Evolutionary conservation across 1,284 basidiomycete genomes (phyloP).

Genomic region (Peniophora sp.): DNA sequence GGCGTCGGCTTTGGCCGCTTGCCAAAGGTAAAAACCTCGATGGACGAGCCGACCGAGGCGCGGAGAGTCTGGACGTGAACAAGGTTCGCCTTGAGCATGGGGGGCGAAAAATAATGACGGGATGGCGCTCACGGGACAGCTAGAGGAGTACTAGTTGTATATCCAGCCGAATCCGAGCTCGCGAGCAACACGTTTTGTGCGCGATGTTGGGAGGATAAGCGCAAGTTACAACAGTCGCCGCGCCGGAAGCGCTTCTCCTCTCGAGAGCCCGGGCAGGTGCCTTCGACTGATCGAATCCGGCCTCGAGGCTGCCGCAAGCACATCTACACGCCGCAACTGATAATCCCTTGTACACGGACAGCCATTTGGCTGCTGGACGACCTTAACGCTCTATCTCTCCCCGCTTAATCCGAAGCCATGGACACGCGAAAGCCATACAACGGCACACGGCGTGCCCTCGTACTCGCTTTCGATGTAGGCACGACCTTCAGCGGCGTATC

Average conservation of each 20-base stretch:
- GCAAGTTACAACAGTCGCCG: neutral
- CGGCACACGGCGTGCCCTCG: constrained; percentile 53
- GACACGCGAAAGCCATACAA: constrained; percentile 67
- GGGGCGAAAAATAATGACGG: constrained; percentile 2
- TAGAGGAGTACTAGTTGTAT: too few relatives aligned
- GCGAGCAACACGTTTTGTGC: too few relatives aligned
- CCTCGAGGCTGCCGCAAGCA: too few relatives aligned
- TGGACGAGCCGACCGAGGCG: constrained; percentile 32
- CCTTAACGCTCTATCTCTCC: neutral
- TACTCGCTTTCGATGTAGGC: constrained; percentile 68
- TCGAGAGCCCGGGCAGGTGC: neutral
- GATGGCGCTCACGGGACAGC: neutral
- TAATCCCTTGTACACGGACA: too few relatives aligned
- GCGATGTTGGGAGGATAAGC: too few relatives aligned
- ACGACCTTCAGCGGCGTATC: constrained; percentile 73
- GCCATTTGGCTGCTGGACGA: neutral
- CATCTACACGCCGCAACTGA: too few relatives aligned
- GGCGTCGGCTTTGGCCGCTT: constrained; percentile 20
- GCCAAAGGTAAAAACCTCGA: constrained; percentile 50
- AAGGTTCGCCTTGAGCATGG: constrained; percentile 35
- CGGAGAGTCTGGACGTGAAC: constrained; percentile 50
- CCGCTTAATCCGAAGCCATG: constrained; percentile 14
- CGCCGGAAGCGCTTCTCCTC: neutral
- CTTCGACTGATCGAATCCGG: too few relatives aligned
- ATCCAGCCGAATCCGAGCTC: too few relatives aligned